Evolutionary conservation across 2,329 filamentous ascomycete species (phyloP), one percentile per base, ranked within the genome.

Genomic region (Hypoxylon sp.): DNA sequence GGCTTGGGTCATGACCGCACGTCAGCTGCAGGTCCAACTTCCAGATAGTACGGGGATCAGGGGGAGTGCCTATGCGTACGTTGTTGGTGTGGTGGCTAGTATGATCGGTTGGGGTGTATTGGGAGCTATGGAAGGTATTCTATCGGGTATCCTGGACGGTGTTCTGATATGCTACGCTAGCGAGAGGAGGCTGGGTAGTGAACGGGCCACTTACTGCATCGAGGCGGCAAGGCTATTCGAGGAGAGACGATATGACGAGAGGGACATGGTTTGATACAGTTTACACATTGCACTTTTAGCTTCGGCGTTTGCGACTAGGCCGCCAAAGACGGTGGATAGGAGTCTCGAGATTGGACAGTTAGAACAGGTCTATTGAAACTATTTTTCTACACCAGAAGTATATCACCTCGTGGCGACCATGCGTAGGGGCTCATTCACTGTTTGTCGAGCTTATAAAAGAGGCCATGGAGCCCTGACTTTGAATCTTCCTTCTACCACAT

Each of bases 71-170:
- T 99, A 99, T 79, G 96, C 95, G 1, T 99, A 98, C 76, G 88
- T 98, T 1, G 93, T 99, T 21, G 96, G 94, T 8, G 80, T 99
- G 69, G 91, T 98, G 72, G 96, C 96, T 15, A 93, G 93, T 67
- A 94, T 95, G 60, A 98, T 99, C 73, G 96, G 96, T 6, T 99
- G 96, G 90, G 94, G 93, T 4, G 91, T 98, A 0, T 84, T 99
- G 55, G 93, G 94, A 27, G 92, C 94, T 1, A 95, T 97, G 87
- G 94, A 97, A 78, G 92, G 93, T 13, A 92, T 97, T 17, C 82
- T 97, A 24, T 92, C 92, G 56, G 93, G 93, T 58, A 94, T 97
- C 57, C 88, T 97, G 3, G 94, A 97, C 79, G 94, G 92, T 2
- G 90, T 93, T 37, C 88, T 98, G 24, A 91, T 99, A 11, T 99